phyloP scores from a whole-genome alignment of 257 asterid genomes.

The Linderniella brevidens region DNA sequence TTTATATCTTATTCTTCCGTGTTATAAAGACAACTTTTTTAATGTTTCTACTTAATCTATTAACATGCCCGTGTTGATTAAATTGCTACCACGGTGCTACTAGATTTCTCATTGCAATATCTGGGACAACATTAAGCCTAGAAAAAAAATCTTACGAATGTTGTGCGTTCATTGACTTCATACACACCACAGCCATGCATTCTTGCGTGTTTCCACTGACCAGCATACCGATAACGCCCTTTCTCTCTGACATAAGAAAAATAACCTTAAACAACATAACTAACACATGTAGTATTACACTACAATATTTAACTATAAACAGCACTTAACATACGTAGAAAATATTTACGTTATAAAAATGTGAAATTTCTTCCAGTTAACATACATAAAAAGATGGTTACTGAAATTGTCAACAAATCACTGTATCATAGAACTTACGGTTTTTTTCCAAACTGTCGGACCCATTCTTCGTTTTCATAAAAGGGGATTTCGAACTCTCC shows the following conservation, averaged over 20 bases:
- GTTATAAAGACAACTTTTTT: too few relatives aligned
- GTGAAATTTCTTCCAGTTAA: not conserved
- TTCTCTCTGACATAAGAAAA: constrained; percentile 58
- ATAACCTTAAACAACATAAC: not conserved
- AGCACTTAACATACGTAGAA: not conserved
- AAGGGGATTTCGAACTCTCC: constrained; percentile 63
- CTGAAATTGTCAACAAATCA: too few relatives aligned
- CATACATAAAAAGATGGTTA: not conserved
- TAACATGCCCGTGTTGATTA: too few relatives aligned
- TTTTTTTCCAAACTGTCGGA: constrained; percentile 45
- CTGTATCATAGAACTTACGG: constrained; percentile 67
- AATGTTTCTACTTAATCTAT: too few relatives aligned
- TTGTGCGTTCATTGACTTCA: constrained; percentile 69
- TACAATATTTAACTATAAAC: not conserved
- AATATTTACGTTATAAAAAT: too few relatives aligned
- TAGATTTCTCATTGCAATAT: too few relatives aligned
- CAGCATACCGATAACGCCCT: constrained; percentile 89
- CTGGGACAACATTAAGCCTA: not conserved
- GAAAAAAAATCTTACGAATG: constrained; percentile 35
- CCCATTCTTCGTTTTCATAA: constrained; percentile 73
- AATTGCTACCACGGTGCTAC: too few relatives aligned
- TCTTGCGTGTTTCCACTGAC: constrained; percentile 99
- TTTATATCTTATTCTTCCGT: too few relatives aligned
- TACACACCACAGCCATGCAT: constrained; percentile 97
- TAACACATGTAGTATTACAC: constrained; percentile 1